Percentiles rank a stretch among this genome's conserved stretches.
Evolutionary conservation across 495 filamentous ascomycete genomes (phyloP).

Genomic region (Penicillium diatomitis): DNA sequence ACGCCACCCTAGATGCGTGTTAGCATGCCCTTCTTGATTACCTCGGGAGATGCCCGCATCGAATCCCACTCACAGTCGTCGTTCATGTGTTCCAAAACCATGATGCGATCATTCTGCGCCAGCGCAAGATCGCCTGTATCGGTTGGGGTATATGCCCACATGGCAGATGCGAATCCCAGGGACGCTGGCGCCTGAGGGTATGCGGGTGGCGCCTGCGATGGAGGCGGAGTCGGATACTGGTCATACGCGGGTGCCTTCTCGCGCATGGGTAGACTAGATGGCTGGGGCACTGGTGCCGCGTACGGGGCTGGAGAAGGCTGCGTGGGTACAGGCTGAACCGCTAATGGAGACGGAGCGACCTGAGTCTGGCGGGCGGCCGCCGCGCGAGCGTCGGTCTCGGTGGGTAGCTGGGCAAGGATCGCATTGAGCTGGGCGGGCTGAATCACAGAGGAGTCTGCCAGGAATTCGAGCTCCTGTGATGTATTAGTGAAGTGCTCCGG

Average conservation of each 20-base stretch:
- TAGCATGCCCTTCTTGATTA: conserved; percentile 5
- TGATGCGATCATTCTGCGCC: conserved; percentile 63
- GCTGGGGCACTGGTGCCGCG: conserved; percentile 34
- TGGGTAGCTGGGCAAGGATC: conserved; percentile 65
- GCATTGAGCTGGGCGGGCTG: conserved; percentile 57
- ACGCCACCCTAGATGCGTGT: conserved; percentile 52
- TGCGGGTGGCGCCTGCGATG: conserved; percentile 38
- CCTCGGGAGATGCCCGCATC: background rate
- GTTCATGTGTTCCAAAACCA: conserved; percentile 85
- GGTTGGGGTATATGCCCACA: conserved; percentile 71
- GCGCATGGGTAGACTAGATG: conserved; percentile 38
- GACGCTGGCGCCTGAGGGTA: conserved; percentile 47
- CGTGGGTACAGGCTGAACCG: conserved; percentile 15
- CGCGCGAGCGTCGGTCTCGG: conserved; percentile 39
- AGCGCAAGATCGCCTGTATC: conserved; percentile 74
- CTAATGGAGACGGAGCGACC: conserved; percentile 1
- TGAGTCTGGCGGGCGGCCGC: conserved; percentile 14
- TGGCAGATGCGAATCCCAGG: conserved; percentile 63
- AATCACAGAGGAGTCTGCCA: conserved; percentile 70
- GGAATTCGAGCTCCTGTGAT: conserved; percentile 78
- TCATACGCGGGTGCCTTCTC: conserved; percentile 47
- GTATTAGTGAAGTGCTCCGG: conserved; percentile 4
- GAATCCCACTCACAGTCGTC: conserved; percentile 60
- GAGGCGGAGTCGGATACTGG: conserved; percentile 39
- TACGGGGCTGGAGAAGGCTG: conserved; percentile 31